A percentile compares a stretch with the other conserved stretches of the same genome.
phyloP scores from a whole-genome alignment of 331 rosid species.

The Saraca asoca region DNA sequence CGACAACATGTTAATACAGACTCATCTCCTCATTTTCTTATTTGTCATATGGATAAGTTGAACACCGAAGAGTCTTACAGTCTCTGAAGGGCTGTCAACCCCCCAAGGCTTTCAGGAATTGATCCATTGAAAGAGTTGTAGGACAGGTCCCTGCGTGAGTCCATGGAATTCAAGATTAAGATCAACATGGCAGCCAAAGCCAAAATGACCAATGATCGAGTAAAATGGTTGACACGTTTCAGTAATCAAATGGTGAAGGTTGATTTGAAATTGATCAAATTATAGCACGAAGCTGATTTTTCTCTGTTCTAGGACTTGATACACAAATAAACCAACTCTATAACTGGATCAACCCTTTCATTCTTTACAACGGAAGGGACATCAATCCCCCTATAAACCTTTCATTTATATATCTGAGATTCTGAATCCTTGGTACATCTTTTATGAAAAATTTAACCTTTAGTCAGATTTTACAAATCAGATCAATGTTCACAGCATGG shows the following conservation, averaged over 20 bases:
- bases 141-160: conserved; percentile 79
- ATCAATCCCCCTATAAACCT: not conserved
- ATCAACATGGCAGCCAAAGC: conserved; percentile 28
- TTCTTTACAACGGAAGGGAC: conserved; percentile 1
- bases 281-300: conserved; percentile 22
- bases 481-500: conserved; percentile 1
- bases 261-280: conserved; percentile 21
- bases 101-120: conserved; percentile 85
- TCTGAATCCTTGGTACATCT: not conserved
- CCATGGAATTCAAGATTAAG: conserved; percentile 28
- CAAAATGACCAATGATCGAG: conserved; percentile 16
- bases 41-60: conserved; percentile 21
- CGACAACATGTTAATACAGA: conserved; percentile 28
- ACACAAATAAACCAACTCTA: conserved; percentile 7
- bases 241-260: conserved; percentile 17
- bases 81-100: conserved; percentile 59
- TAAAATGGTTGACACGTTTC: conserved; percentile 16
- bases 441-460: not conserved
- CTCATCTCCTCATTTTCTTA: conserved; percentile 10
- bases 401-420: conserved; percentile 1
- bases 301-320: conserved; percentile 13
- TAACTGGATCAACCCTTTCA: not conserved
- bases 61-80: conserved; percentile 58
- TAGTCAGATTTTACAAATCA: conserved; percentile 15
- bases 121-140: conserved; percentile 86